Percentiles rank a stretch among this genome's conserved stretches.
Conservation (phyloP, 2,329 filamentous ascomycete genomes). For the Beauveria bassiana region DNA sequence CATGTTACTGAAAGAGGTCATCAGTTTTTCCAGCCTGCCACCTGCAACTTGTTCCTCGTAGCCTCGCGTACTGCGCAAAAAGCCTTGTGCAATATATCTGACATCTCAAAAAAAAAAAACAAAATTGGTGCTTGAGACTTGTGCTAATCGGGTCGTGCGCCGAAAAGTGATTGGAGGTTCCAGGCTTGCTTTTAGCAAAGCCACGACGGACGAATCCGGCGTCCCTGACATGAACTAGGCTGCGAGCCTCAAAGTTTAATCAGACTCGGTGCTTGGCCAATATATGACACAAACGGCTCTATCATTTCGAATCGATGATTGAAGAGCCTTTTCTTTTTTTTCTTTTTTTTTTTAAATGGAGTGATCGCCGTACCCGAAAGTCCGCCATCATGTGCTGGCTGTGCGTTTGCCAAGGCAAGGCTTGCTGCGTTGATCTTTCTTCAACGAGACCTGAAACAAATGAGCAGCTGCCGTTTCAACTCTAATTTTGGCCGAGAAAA, state of each 20-base stretch:
- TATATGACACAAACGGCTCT: background rate
- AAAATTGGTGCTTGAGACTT: background rate
- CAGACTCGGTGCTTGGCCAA: background rate
- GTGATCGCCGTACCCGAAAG: background rate
- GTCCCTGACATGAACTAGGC: background rate
- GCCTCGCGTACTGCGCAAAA: background rate
- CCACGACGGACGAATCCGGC: background rate
- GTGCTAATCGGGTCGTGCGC: background rate
- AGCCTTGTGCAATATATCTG: no score
- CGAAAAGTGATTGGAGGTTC: background rate
- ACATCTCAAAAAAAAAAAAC: background rate
- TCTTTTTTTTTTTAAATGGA: no score
- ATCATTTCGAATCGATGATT: background rate
- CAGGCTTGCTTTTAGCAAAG: background rate
- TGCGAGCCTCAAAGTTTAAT: slow-evolving; percentile 1
- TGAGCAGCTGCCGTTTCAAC: no score
- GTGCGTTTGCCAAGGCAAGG: background rate
- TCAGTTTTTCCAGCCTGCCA: background rate
- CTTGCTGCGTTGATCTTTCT: background rate
- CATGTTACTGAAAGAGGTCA: background rate
- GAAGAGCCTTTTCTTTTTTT: background rate
- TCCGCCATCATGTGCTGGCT: background rate
- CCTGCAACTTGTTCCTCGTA: background rate
- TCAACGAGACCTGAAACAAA: background rate
- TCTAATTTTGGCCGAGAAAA: background rate